Evolutionary conservation across 495 filamentous ascomycete genomes (phyloP), one percentile per base, ranked within the genome.

Genomic region (Trypethelium eluteriae): DNA sequence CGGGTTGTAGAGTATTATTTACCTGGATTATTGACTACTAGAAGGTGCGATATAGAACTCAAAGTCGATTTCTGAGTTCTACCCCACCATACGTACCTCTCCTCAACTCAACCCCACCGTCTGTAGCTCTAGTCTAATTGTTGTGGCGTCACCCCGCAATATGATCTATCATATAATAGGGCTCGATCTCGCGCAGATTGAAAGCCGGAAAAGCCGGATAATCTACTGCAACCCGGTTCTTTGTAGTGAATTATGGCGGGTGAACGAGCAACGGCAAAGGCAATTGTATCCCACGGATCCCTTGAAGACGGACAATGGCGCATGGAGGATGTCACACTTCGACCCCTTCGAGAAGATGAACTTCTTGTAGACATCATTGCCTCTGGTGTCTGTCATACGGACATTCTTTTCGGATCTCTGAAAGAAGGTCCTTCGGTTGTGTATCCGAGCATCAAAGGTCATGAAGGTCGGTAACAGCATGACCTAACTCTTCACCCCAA

Each of bases 271-370:
- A 39, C 61, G 12, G 68, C 36, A 38, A 68, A 62, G 65, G 73
- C 73, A 9, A 73, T 75, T 46, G 73, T 75, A 25, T 69, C 70
- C 41, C 68, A 70, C 36, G 73, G 72, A 41, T 70, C 73, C 10
- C 66, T 69, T 62, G 62, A 59, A 38, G 67, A 73, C n/a, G 68
- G 68, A 4, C 64, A 71, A 25, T 75, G 73, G 73, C 70, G 67
- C 16, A 69, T 75, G 66, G 73, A 75, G 39, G 66, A 73, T 14
- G 70, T 75, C 32, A 66, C 50, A 18, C 50, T 73, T 3, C 66
- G 73, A 2, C 41, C 61, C 34, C 64, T 71, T 32, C 62, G 62
- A 25, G 70, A 73, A 12, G 71, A 70, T 61, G 73, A 75, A 57
- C 62, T 75, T 18, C 66, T 73, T 3, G 68, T 75, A 10, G 65